Conservation (phyloP, 2,329 filamentous ascomycete species). For the Moelleriella libera region DNA sequence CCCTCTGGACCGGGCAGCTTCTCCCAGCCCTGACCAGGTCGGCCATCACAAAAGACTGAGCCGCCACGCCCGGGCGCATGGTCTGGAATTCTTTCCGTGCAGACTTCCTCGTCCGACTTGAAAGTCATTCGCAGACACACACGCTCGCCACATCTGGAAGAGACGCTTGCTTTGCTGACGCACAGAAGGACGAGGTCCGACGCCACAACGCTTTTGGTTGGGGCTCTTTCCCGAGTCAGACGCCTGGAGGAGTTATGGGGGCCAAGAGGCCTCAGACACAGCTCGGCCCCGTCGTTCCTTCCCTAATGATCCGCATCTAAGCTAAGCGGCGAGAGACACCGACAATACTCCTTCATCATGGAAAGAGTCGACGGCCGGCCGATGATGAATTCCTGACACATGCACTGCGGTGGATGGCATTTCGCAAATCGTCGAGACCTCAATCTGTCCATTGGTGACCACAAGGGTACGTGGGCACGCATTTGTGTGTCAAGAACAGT, state of each 20-base stretch:
- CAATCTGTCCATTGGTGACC: background rate
- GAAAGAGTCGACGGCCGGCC: too few species aligned
- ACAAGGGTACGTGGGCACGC: background rate
- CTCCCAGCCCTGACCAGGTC: too few species aligned
- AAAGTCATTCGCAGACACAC: too few species aligned
- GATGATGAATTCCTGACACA: background rate
- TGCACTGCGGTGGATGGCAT: background rate
- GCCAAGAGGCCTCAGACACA: background rate
- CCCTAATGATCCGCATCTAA: background rate
- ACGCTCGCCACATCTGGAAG: too few species aligned
- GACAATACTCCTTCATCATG: too few species aligned
- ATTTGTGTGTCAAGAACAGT: background rate
- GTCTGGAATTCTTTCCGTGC: background rate
- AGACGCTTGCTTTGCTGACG: too few species aligned
- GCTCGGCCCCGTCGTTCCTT: background rate
- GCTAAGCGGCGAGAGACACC: background rate
- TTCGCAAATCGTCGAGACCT: too few species aligned
- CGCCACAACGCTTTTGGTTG: too few species aligned
- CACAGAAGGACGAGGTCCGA: too few species aligned
- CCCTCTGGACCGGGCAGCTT: background rate
- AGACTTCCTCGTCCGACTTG: background rate
- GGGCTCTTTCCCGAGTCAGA: background rate
- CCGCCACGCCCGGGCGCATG: background rate
- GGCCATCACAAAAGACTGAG: background rate
- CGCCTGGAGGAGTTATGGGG: background rate